Percentiles rank a stretch among this genome's conserved stretches.
Evolutionary conservation across 805 yeast genomes (phyloP).

Genomic region (Metschnikowia orientalis): DNA sequence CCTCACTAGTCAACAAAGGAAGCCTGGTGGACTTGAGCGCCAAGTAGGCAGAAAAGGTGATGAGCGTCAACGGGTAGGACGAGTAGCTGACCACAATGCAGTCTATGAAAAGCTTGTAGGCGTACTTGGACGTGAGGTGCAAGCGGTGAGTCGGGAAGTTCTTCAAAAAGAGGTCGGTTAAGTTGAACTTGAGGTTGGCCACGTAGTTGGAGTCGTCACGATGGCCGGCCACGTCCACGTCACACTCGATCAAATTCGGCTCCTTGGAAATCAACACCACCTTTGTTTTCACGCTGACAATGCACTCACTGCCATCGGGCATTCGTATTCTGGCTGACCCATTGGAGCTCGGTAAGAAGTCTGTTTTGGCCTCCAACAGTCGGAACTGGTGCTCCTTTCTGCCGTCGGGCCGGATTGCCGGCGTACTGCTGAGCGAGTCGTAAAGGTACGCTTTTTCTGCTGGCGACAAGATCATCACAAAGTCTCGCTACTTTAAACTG

Average conservation of each 20-base stretch:
- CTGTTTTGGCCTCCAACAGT: constrained; percentile 78
- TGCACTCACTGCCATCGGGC: constrained; percentile 89
- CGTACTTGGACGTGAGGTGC: constrained; percentile 65
- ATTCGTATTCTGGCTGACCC: constrained; percentile 88
- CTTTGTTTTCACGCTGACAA: constrained; percentile 83
- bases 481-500: no score
- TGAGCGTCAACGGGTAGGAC: constrained; percentile 75
- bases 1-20: constrained; percentile 67
- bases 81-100: constrained; percentile 71
- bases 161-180: constrained; percentile 50
- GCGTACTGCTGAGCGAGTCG: constrained; percentile 58
- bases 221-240: constrained; percentile 74
- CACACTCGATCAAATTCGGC: constrained; percentile 60
- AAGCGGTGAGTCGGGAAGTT: constrained; percentile 52
- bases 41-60: constrained; percentile 74
- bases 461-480: constrained; percentile 72
- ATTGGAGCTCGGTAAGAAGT: constrained; percentile 80
- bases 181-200: constrained; percentile 55
- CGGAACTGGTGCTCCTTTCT: constrained; percentile 70
- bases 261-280: constrained; percentile 50
- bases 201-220: constrained; percentile 76
- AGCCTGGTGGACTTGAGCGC: constrained; percentile 76
- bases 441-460: constrained; percentile 74
- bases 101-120: constrained; percentile 75
- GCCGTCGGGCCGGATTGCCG: constrained; percentile 83